Evolutionary conservation across 2,329 filamentous ascomycete genomes (phyloP), one percentile per base, ranked within the genome.

Genomic region (Fusarium cyanostomum): DNA sequence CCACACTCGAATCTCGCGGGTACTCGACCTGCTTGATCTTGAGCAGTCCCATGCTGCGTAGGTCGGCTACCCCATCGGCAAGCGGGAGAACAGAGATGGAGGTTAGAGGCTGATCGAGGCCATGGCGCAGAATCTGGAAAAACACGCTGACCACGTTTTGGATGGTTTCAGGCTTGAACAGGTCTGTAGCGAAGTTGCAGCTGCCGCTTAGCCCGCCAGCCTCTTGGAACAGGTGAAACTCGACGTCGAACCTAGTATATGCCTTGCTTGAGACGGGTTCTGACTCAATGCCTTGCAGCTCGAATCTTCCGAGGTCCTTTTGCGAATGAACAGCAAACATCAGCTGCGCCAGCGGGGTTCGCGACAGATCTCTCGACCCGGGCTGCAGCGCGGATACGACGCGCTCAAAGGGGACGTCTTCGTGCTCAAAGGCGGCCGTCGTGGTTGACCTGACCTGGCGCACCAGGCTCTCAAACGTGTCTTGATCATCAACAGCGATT

Each of bases 171-270:
- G 56, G 11, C 5, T 66, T 52, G 12, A 63, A 73, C 0, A 73
- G 49, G 11, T 72, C 71, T 5, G 59, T 57, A 0, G 71, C 59
- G 28, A 58, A 73, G 5, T 68, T 24, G 6, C 61, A 30, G 3
- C 49, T 41, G 0, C 71, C 68, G 3, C 38, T 52, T 0, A 72
- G 52, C 0, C 27, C 21, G 7, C 48, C 30, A 0, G 62, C 34
- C 30, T 67, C 59, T 8, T 70, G 69, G 30, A 62, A 69, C 1
- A 72, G 18, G 28, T 72, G 70, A 0, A 72, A 69, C 45, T 72
- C 70, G 2, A 72, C 13, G 10, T 72, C 70, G 13, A 69, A 70
- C 13, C 68, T 37, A 0, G 70, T 56, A 3, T 63, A 57, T 2
- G 42, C 33, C 5, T 44, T 34, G 8, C 39, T 35, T 2, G 35